phyloP scores from a whole-genome alignment of 2,329 filamentous ascomycete species.

The Epichloe gansuensis region DNA sequence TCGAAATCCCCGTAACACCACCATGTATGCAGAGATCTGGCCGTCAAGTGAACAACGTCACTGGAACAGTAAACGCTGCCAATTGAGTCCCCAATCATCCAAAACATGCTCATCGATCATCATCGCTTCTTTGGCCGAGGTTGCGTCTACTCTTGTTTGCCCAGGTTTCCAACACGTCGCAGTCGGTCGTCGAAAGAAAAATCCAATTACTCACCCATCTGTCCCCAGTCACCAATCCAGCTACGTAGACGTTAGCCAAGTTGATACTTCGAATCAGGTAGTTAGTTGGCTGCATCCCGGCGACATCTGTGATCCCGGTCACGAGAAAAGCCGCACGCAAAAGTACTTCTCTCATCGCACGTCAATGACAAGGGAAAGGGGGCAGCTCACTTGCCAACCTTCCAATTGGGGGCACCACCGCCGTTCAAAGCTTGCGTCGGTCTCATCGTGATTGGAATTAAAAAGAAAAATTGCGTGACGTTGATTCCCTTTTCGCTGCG shows the following conservation, averaged over 20 bases:
- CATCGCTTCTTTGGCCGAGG: not conserved
- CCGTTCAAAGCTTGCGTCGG: conserved; percentile 26
- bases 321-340: conserved; percentile 22
- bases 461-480: conserved; percentile 12
- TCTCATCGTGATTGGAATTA: conserved; percentile 25
- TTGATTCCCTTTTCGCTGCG: conserved; percentile 14
- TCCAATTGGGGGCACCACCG: conserved; percentile 22
- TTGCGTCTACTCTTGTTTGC: not conserved
- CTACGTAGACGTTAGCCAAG: conserved; percentile 31
- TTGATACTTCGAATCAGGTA: too few relatives aligned
- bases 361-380: too few relatives aligned
- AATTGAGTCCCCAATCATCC: not conserved
- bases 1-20: not conserved
- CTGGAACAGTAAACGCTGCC: not conserved
- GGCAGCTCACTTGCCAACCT: conserved; percentile 23
- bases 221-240: conserved; percentile 64
- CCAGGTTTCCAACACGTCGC: not conserved
- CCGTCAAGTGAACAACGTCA: not conserved
- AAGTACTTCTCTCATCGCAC: not conserved
- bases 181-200: not conserved
- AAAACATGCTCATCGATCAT: not conserved
- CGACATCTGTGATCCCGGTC: not conserved
- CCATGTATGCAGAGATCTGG: not conserved
- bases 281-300: not conserved
- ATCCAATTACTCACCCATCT: conserved; percentile 49